Base-by-base conservation (phyloP, 495 filamentous ascomycete species). In the Cudoniella acicularis region DNA sequence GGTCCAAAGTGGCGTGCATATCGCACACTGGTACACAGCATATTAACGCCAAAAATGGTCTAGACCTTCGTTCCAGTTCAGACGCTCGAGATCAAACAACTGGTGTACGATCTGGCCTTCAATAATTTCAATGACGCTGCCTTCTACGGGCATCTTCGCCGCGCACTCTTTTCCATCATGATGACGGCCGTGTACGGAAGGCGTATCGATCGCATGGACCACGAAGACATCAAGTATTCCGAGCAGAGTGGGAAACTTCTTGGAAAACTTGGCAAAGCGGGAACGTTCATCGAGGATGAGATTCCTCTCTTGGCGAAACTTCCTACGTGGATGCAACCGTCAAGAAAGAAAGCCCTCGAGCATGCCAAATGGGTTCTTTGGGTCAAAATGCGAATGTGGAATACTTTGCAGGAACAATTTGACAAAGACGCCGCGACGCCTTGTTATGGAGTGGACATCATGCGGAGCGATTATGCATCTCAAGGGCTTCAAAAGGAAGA, bases 11-110 rank as follows among this genome's bases (percentile, higher is more conserved):
- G 77, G 77, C 69, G 73, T 10, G 63, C 67, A 2, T 67, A 62
- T 3, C 69, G 75, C 16, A 63, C 68, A 23, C 63, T 75, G 11
- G 66, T 74, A 13, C 72, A 66, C 41, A 60, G 67, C 57, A 20
- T 79, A 52, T 45, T 59, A 18, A 67, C 63, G 6, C 43, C 56
- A 0, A 43, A 50, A 2, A 64, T 64, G 42, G 60, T 67, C 0
- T 17, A 50, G 0, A 67, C 61, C 0, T 71, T 72, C 42, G 64
- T 73, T 20, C 76, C 77, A 27, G 69, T 64, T 3, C 77, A 80
- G 63, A 71, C 74, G 25, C 76, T 75, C 23, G 77, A 80, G 60
- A 66, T 67, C 4, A 76, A 78, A 54, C 70, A 75, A 54, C 57
- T 80, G 16, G 59, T 74, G 8, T 71, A 60, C 43, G 75, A 79